Evolutionary conservation across 371 early-diverging fungal species (phyloP), one percentile per base, ranked within the genome.

Genomic region (Basidiobolus heterosporus): DNA sequence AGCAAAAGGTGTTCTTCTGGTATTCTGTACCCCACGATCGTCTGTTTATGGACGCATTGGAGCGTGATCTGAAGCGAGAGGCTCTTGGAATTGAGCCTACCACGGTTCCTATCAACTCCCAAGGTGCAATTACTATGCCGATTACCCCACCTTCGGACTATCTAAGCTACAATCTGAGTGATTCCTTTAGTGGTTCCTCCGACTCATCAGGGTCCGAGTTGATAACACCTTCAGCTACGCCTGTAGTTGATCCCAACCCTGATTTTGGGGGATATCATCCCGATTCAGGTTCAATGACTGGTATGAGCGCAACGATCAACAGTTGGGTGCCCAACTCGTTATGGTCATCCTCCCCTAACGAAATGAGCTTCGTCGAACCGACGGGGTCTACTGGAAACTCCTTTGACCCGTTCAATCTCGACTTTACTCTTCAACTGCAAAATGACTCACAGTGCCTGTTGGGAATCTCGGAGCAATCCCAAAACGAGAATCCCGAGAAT

Each of bases 1-100:
- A 99, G 67, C 94, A 92, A 62, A 99, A 99, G 56, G 99, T 99
- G 14, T 99, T 99, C 63, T 94, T 80, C 61, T 99, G 98, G 98
- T 88, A 85, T 63, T 85, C 90, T 35, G 98, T 98, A 3, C 93
- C 91, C 15, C 97, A 97, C 65, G 98, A 98, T 64, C 69, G 88
- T 36, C 75, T 96, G 39, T 93, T 93, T 59, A 75, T 90, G 46
- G 99, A 99, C 67, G 98, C 98, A 16, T 74, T 98, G 36, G 98
- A 99, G 65, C 80, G 99, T 44, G 98, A 99, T 63, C 65, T 98
- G 23, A 91, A 96, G 67, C 78, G 98, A 44, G 98, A 97, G 67
- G 76, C 82, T 24, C 70, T 80, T 56, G 87, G 85, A 2, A 63
- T 78, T 24, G 85, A 85, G 52, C 79, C 90, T 1, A 85, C 88